Evolutionary conservation across 1,139 yeast species (phyloP).

Genomic region (Scheffersomyces quercinus): DNA sequence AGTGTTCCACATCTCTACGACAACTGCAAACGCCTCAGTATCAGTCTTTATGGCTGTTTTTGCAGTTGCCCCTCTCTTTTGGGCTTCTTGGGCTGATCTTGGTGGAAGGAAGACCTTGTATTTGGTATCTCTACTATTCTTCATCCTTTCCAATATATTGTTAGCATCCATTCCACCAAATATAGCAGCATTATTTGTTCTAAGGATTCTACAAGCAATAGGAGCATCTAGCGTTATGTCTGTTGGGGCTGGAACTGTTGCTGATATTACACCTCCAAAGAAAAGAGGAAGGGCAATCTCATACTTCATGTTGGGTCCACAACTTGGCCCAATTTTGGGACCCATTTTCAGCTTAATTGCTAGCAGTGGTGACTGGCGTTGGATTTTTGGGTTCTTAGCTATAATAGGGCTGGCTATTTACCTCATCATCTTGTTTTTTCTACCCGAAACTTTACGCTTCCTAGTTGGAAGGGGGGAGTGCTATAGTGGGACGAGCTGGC

Average conservation of each 20-base stretch:
- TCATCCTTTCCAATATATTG: conserved; percentile 47
- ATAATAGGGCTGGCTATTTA: conserved; percentile 44
- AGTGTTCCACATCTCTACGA: conserved; percentile 42
- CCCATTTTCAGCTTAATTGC: conserved; percentile 48
- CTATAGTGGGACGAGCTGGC: conserved; percentile 17
- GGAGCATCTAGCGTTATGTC: conserved; percentile 58
- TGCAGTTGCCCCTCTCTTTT: conserved; percentile 53
- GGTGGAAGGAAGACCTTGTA: conserved; percentile 59
- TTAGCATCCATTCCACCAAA: conserved; percentile 50
- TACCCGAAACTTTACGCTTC: conserved; percentile 58
- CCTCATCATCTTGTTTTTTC: conserved; percentile 36
- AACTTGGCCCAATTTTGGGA: conserved; percentile 58
- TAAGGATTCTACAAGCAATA: conserved; percentile 53
- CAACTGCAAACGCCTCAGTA: conserved; percentile 58
- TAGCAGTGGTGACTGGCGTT: conserved; percentile 47
- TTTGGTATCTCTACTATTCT: conserved; percentile 43
- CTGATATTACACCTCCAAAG: conserved; percentile 50
- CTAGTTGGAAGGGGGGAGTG: conserved; percentile 54
- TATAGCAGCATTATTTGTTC: conserved; percentile 42
- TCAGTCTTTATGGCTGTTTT: conserved; percentile 59
- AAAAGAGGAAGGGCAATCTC: conserved; percentile 53
- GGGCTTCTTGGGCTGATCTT: conserved; percentile 60
- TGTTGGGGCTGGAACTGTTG: conserved; percentile 58
- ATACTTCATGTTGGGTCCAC: conserved; percentile 61
- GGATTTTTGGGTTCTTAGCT: conserved; percentile 57